Base-by-base conservation (phyloP, 345 rosid genomes). In the Eucalyptus sp. region DNA sequence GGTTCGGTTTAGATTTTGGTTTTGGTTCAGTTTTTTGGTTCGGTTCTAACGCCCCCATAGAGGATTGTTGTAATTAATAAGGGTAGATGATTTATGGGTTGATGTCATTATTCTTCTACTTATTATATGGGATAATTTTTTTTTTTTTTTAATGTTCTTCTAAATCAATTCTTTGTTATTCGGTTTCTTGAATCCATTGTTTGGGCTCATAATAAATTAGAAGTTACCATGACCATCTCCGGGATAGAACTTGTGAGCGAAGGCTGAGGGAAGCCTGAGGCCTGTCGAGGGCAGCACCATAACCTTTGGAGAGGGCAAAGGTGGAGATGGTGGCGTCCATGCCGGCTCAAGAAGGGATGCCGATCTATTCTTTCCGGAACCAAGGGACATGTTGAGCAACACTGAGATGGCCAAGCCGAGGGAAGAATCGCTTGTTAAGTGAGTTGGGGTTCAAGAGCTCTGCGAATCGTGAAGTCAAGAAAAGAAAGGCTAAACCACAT, bases 1-100 rank as follows among this genome's bases (percentile, higher is more conserved):
- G 11, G 1, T 56, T 56, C 1, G 11, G 2, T 22, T 20, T 20
- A 2, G 9, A 0, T 50, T 50, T 50, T 2, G 54, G 8, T 52
- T 52, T 52, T 0, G 25, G 2, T 54, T 22, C 0, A 51, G 9
- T 17, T 18, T 52, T 52, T 52, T 52, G 29, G 62, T 56, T 22
- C 2, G 6, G 29, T 56, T 56, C 8, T 56, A 22, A 56, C 0
- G 7, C 27, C 3, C 1, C 13, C 29, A 56, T 9, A 24, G 58
- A 71, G 13, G 24, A 18, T 71, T 33, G 81, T 9, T 33, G 43
- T 33, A 33, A 71, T 71, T 33, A 10, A 71, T 9, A 13, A 18
- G 24, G 27, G 25, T 20, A 18, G 44, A 71, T 71, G 81, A 10
- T 71, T 37, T 20, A 10, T 68, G 44, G 80, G 43, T 68, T 16